These are phyloP conservation scores for Cutaneotrichosporon sp. DNA, from an alignment of 1,284 basidiomycete species.

Conservation along the genomic window DNA sequence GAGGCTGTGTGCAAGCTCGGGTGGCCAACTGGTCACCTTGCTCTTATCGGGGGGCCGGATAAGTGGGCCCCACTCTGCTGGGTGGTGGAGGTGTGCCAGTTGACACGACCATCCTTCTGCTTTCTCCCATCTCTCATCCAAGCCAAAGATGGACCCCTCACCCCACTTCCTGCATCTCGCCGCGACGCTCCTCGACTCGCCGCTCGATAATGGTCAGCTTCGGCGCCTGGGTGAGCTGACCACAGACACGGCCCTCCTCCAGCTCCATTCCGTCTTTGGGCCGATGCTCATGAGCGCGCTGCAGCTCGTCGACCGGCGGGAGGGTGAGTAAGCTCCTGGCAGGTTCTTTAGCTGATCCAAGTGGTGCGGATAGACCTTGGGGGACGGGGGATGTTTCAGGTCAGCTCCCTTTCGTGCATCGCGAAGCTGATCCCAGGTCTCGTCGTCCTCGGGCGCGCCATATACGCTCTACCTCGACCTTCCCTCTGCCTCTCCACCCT, in stretches of 20 bases:
- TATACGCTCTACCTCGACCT: constrained; percentile 42
- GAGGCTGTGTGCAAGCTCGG: no score
- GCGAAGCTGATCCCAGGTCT: constrained; percentile 28
- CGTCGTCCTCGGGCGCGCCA: constrained; percentile 39
- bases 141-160: neutral
- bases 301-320: constrained; percentile 45
- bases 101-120: neutral
- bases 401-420: constrained; percentile 19
- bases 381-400: constrained; percentile 38
- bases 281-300: constrained; percentile 46
- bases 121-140: neutral
- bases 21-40: constrained; percentile 6
- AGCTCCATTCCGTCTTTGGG: constrained; percentile 45
- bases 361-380: constrained; percentile 26
- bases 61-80: constrained; percentile 4
- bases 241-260: constrained; percentile 35
- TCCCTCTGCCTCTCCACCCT: neutral
- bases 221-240: neutral
- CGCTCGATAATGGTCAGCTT: constrained; percentile 7
- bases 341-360: constrained; percentile 29
- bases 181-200: constrained; percentile 30
- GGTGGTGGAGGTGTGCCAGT: neutral
- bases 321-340: constrained; percentile 40
- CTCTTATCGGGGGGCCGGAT: constrained; percentile 1
- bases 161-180: constrained; percentile 33